phyloP scores from a whole-genome alignment of 2,329 filamentous ascomycete genomes.

The Colletotrichum horii region DNA sequence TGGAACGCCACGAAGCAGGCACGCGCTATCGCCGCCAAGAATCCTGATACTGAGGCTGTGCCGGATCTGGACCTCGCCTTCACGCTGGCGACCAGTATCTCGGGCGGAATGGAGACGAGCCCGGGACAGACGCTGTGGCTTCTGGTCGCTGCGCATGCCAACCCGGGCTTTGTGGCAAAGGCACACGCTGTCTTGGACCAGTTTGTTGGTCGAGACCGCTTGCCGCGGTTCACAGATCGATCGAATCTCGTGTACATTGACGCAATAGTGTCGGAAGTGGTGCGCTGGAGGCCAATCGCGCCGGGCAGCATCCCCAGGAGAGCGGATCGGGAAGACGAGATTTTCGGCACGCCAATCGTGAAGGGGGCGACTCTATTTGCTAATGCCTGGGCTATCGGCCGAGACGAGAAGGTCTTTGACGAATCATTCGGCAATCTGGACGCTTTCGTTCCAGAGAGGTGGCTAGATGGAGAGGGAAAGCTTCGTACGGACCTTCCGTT shows the following conservation, averaged over 20 bases:
- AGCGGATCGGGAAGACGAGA: conserved; percentile 37
- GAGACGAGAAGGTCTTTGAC: conserved; percentile 47
- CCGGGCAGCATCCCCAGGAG: conserved; percentile 43
- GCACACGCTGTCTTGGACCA: conserved; percentile 46
- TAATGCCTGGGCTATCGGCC: conserved; percentile 44
- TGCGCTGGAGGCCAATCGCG: conserved; percentile 49
- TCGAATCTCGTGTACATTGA: conserved; percentile 45
- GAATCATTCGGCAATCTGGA: conserved; percentile 22
- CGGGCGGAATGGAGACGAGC: conserved; percentile 37
- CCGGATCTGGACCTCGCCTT: conserved; percentile 37
- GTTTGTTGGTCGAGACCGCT: conserved; percentile 42
- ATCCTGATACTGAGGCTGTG: conserved; percentile 24
- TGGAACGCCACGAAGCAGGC: conserved; percentile 38
- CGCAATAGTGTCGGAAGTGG: conserved; percentile 44
- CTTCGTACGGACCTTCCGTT: conserved; percentile 32
- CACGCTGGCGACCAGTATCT: conserved; percentile 33
- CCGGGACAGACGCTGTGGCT: conserved; percentile 34
- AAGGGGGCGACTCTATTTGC: conserved; percentile 47
- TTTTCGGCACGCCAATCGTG: conserved; percentile 45
- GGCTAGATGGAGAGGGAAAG: conserved; percentile 22
- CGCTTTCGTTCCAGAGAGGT: conserved; percentile 37
- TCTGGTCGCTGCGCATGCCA: conserved; percentile 35
- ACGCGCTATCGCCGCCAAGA: conserved; percentile 30
- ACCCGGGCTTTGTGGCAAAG: conserved; percentile 11
- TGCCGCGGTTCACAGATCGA: conserved; percentile 44